A percentile compares a stretch with the other conserved stretches of the same genome.
These are phyloP conservation scores for Hypoxylon lienhwacheense DNA, from an alignment of 495 filamentous ascomycete genomes.

Conservation along the genomic window DNA sequence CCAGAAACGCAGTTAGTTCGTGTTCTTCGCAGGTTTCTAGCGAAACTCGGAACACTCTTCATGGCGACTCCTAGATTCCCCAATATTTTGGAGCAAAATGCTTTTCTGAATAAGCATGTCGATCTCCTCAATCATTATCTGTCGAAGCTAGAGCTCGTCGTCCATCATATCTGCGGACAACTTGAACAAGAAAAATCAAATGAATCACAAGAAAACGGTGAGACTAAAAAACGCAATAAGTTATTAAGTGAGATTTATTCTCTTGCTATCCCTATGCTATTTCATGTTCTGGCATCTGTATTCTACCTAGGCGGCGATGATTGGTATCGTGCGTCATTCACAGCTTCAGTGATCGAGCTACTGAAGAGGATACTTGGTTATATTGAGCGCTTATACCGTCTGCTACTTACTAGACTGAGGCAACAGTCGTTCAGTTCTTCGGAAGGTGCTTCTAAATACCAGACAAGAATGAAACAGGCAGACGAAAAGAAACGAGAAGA, in stretches of 20 bases:
- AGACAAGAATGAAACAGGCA: not conserved
- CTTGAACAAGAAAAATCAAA: not conserved
- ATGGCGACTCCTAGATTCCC: constrained; percentile 21
- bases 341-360: constrained; percentile 24
- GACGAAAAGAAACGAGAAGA: constrained; percentile 16
- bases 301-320: constrained; percentile 29
- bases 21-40: constrained; percentile 21
- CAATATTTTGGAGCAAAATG: constrained; percentile 26
- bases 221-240: constrained; percentile 9
- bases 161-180: constrained; percentile 23
- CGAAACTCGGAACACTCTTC: constrained; percentile 30
- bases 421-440: not conserved
- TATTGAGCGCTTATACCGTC: constrained; percentile 25
- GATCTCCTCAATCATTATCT: constrained; percentile 33
- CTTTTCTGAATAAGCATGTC: constrained; percentile 23
- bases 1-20: constrained; percentile 15
- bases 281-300: constrained; percentile 25
- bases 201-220: constrained; percentile 7
- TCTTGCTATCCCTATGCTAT: constrained; percentile 32
- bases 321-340: constrained; percentile 21
- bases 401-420: constrained; percentile 12
- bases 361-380: constrained; percentile 25
- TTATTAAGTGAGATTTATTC: constrained; percentile 14
- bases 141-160: constrained; percentile 21
- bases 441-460: not conserved